A percentile compares a stretch with the other conserved stretches of the same genome.
Conservation (phyloP, 805 yeast genomes). For the Cyberlindnera amylophila region DNA sequence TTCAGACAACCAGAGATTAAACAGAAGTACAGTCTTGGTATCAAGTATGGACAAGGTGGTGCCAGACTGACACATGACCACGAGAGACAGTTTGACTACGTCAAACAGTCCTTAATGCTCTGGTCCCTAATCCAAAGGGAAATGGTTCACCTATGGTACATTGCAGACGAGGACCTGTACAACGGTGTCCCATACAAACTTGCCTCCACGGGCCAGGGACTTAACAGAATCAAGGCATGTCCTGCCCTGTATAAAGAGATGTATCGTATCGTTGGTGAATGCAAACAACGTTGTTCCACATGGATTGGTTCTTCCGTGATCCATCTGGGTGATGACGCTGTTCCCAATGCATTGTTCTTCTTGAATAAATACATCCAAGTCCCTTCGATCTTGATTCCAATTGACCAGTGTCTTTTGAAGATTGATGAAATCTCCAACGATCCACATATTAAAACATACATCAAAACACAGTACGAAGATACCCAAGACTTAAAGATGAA, state of each 20-base stretch:
- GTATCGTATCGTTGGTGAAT: constrained; percentile 64
- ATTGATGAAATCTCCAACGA: constrained; percentile 54
- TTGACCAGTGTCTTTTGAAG: constrained; percentile 52
- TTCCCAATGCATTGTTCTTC: constrained; percentile 77
- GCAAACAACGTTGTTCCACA: constrained; percentile 54
- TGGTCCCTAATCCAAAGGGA: constrained; percentile 80
- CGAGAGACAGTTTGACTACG: constrained; percentile 68
- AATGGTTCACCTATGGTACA: constrained; percentile 72
- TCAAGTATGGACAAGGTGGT: constrained; percentile 62
- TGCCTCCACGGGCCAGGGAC: constrained; percentile 76
- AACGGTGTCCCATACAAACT: constrained; percentile 52
- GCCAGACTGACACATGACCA: constrained; percentile 74
- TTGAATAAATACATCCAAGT: constrained; percentile 78
- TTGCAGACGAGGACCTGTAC: constrained; percentile 70
- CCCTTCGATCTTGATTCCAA: constrained; percentile 72
- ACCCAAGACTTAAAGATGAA: constrained; percentile 48
- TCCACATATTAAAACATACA: constrained; percentile 44
- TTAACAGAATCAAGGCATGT: constrained; percentile 71
- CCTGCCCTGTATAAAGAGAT: constrained; percentile 66
- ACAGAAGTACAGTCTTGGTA: constrained; percentile 49
- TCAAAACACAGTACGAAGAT: constrained; percentile 54
- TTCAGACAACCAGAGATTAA: constrained; percentile 43
- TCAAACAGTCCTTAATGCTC: constrained; percentile 64
- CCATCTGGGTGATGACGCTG: constrained; percentile 80
- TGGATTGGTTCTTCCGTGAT: constrained; percentile 84